Base-by-base conservation (phyloP, 1,139 yeast genomes). In the Suhomyces maxii region DNA sequence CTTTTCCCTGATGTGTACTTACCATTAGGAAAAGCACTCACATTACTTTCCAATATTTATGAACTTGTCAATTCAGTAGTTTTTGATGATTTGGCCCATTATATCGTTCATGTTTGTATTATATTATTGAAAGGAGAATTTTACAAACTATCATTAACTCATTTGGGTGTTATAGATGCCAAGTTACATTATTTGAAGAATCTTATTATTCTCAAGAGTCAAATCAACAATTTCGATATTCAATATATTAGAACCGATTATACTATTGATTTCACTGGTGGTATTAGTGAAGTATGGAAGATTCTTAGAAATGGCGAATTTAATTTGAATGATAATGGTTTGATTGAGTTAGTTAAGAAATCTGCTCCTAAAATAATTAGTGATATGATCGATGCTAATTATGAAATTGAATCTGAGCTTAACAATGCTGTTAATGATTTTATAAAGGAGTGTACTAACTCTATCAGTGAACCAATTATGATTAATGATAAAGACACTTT, bases 81-180 rank as follows among this genome's bases (percentile, higher is more conserved):
- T 1, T 91, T 91, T 67, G 96, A 90, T 59, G 96, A 89, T 59
- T 67, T 91, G 52, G 96, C 97, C 0, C 96, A 90, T 61, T 82
- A 86, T 46, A 83, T 89, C 47, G 89, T 91, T 6, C 96, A 89
- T 59, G 80, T 86, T 40, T 86, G 95, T 56, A 77, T 91, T 35
- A 63, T 69, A 36, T 43, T 86, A 82, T 30, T 74, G 77, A 62
- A 78, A 69, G 62, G 72, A 59, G 56, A 68, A 34, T 88, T 87
- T 7, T 80, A 77, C 53, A 69, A 51, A 67, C 76, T 50, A 52
- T 69, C 64, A 43, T 67, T 45, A 56, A 76, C 43, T 25, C 72
- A 65, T 64, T 73, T 57, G 72, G 61, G 77, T 53, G 63, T 77
- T 7, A 54, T 79, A 8, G 93, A 86, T 54, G 77, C 88, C 0